Percentiles rank a stretch among this genome's conserved stretches.
Conservation (phyloP, 805 yeast genomes). For the Kluyveromyces wickerhamii region DNA sequence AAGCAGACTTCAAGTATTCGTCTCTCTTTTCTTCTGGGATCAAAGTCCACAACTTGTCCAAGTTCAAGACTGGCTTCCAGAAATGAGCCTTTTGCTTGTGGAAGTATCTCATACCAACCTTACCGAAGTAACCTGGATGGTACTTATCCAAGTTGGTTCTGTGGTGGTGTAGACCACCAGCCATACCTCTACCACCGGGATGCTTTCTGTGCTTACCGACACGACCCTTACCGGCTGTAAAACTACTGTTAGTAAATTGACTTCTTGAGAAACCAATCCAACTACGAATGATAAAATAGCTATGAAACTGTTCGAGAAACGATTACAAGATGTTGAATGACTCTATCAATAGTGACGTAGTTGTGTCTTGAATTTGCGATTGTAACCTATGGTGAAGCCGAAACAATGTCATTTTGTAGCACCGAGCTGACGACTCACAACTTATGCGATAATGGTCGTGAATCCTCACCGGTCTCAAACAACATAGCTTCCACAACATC, state of each 20-base stretch:
- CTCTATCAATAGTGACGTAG: conserved; percentile 1
- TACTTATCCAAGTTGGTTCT: conserved; percentile 99
- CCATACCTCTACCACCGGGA: conserved; percentile 99
- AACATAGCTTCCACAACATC: conserved; percentile 1
- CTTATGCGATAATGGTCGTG: too few relatives aligned
- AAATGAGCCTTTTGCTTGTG: conserved; percentile 88
- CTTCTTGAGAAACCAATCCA: not conserved
- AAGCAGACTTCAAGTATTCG: conserved; percentile 76
- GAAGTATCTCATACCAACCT: conserved; percentile 99
- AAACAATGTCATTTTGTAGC: too few relatives aligned
- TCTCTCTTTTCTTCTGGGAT: conserved; percentile 92
- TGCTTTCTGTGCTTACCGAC: conserved; percentile 99
- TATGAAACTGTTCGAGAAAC: conserved; percentile 3
- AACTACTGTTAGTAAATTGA: conserved; percentile 18
- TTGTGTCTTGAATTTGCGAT: too few relatives aligned
- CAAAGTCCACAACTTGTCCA: conserved; percentile 97
- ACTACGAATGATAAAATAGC: not conserved
- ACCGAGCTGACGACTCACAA: too few relatives aligned
- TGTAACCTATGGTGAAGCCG: too few relatives aligned
- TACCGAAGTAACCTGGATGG: conserved; percentile 99
- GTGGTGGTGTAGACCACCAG: conserved; percentile 99
- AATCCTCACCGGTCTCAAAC: too few relatives aligned
- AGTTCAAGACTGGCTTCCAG: conserved; percentile 98
- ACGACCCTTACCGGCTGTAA: conserved; percentile 99
- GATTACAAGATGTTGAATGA: conserved; percentile 6